Conservation (phyloP, 768 basidiomycete species). For the Pulveroboletus sp. region DNA sequence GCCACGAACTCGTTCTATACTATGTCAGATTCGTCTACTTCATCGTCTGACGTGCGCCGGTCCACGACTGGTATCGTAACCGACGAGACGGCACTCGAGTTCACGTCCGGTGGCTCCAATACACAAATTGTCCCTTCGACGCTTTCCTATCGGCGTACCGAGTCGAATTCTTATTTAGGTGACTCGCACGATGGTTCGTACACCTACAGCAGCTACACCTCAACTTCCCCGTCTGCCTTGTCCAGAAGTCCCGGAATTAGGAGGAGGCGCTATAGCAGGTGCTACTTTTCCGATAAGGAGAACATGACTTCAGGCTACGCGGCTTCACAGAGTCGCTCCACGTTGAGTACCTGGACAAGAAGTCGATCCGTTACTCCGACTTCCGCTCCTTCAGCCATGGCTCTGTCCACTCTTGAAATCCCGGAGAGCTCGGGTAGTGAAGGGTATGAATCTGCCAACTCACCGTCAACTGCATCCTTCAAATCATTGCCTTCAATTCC, state of each 20-base stretch:
- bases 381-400: conserved; percentile 28
- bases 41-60: conserved; percentile 24
- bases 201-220: conserved; percentile 29
- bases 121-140: conserved; percentile 49
- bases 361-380: conserved; percentile 30
- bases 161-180: conserved; percentile 52
- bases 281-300: conserved; percentile 51
- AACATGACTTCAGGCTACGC: conserved; percentile 37
- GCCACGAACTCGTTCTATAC: conserved; percentile 34
- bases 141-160: conserved; percentile 46
- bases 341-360: conserved; percentile 30
- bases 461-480: conserved; percentile 48
- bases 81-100: conserved; percentile 36
- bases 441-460: conserved; percentile 42
- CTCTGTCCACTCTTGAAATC: conserved; percentile 28
- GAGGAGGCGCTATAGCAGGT: conserved; percentile 42
- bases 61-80: conserved; percentile 33
- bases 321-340: conserved; percentile 33
- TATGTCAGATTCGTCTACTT: conserved; percentile 27
- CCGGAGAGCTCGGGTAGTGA: conserved; percentile 41
- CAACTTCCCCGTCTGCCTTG: conserved; percentile 49
- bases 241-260: conserved; percentile 57
- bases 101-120: conserved; percentile 35
- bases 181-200: conserved; percentile 46
- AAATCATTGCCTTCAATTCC: conserved; percentile 58